Evolutionary conservation across 2,329 filamentous ascomycete species (phyloP), one percentile per base, ranked within the genome.

Genomic region (Ceratocystis alfenasii): DNA sequence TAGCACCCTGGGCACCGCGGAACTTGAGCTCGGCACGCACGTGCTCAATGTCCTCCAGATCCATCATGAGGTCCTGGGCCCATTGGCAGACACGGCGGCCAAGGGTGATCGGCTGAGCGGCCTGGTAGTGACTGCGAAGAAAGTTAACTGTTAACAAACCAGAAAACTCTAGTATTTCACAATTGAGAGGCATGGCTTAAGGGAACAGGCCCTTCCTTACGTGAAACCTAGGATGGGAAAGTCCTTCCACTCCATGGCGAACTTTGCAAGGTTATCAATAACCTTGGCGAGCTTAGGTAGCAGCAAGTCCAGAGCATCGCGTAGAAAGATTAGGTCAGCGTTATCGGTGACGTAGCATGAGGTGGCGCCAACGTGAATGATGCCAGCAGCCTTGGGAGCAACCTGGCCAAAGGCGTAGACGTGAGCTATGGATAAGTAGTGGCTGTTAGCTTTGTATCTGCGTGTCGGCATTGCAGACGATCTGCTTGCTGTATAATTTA

Each of bases 221-320:
- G 66, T 67, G 59, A 67, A 69, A 69, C 67, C 67, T 30, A 68
- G 61, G 33, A 66, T 65, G 25, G 67, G 67, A 28, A 68, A 66
- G 69, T 83, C 80, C 76, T 90, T 90, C 79, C 86, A 86, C 73
- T 91, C 73, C 68, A 86, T 74, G 4, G 90, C 87, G 73, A 95
- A 94, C 41, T 80, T 74, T 28, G 82, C 79, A 33, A 96, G 80
- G 75, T 91, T 91, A 69, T 83, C 77, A 69, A 95, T 87, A 65
- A 91, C 87, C 70, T 85, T 89, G 64, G 90, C 89, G 5, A 95
- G 76, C 76, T 92, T 95, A 45, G 84, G 84, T 7, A 88, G 78
- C 3, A 95, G 74, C n/a, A 95, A 76, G 70, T 93, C 84, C 66
- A 95, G 77, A 5, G 84, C 90, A 41, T 77, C 72, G 4, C 71